A percentile compares a stretch with the other conserved stretches of the same genome.
Conservation (phyloP, 2,329 filamentous ascomycete genomes). For the Aureobasidium sp. region DNA sequence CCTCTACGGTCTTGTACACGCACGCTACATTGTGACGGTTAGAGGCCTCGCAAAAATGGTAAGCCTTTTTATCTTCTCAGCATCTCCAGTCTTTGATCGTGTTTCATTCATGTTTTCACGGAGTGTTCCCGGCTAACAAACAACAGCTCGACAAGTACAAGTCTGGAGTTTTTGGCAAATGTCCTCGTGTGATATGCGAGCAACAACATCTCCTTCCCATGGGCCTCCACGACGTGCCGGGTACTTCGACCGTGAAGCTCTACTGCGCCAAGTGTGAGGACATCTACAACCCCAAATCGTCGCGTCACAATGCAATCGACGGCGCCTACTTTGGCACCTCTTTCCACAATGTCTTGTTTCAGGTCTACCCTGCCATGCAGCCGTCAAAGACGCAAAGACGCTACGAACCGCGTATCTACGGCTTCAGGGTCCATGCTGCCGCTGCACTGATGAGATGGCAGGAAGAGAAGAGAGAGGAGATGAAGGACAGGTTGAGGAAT, state of each 20-base stretch:
- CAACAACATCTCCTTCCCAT: slow-evolving; percentile 89
- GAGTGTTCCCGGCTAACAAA: background rate
- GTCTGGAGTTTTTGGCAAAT: slow-evolving; percentile 96
- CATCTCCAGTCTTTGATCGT: background rate
- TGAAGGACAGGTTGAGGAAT: slow-evolving; percentile 69
- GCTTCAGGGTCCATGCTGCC: slow-evolving; percentile 88
- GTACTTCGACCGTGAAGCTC: slow-evolving; percentile 85
- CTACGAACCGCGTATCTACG: slow-evolving; percentile 86
- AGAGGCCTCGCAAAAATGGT: slow-evolving; percentile 95
- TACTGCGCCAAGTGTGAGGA: slow-evolving; percentile 98
- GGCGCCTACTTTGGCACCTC: slow-evolving; percentile 97
- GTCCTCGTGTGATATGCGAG: slow-evolving; percentile 90
- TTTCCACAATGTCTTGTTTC: slow-evolving; percentile 98
- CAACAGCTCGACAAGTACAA: slow-evolving; percentile 94
- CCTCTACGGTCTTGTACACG: slow-evolving; percentile 92
- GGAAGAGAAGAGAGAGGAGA: slow-evolving; percentile 68
- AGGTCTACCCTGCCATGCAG: slow-evolving; percentile 87
- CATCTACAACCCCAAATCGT: slow-evolving; percentile 97
- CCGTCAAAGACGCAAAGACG: slow-evolving; percentile 78
- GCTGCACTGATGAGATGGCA: slow-evolving; percentile 91
- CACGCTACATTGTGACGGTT: slow-evolving; percentile 93
- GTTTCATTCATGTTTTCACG: background rate
- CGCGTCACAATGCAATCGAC: slow-evolving; percentile 88
- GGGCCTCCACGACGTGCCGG: slow-evolving; percentile 84
- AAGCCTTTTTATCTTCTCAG: slow-evolving; percentile 28